phyloP scores from a whole-genome alignment of 1,284 basidiomycete genomes.

The Leccinum subrobustum region DNA sequence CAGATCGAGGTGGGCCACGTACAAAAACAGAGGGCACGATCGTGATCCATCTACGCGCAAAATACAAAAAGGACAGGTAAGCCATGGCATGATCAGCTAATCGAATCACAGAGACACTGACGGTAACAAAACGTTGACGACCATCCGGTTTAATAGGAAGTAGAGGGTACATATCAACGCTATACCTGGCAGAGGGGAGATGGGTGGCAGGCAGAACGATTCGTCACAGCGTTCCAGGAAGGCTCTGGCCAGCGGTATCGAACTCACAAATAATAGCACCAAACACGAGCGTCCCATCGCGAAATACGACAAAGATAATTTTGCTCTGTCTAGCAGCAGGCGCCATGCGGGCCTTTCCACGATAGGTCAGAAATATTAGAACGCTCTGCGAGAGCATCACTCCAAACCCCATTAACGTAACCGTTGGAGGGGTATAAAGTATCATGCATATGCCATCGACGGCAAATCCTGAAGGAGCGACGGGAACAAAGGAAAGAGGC shows the following conservation, averaged over 20 bases:
- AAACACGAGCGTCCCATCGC: constrained; percentile 22
- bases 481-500: no score
- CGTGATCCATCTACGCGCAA: constrained; percentile 16
- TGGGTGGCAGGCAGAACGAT: background rate
- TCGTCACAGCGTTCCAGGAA: background rate
- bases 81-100: background rate
- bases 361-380: constrained; percentile 18
- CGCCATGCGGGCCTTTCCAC: constrained; percentile 15
- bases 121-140: constrained; percentile 21
- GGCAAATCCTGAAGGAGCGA: background rate
- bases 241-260: background rate
- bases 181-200: constrained; percentile 3
- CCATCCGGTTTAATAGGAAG: background rate
- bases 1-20: background rate
- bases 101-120: constrained; percentile 1
- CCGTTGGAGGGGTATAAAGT: constrained; percentile 1
- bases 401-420: constrained; percentile 2
- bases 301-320: constrained; percentile 15
- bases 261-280: constrained; percentile 9
- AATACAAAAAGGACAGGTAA: background rate
- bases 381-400: constrained; percentile 15
- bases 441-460: constrained; percentile 16
- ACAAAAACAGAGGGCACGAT: constrained; percentile 15
- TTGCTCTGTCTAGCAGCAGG: constrained; percentile 15
- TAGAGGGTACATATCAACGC: constrained; percentile 6